Evolutionary conservation across 768 basidiomycete genomes (phyloP), one percentile per base, ranked within the genome.

Genomic region (Coprinellus aureogranulatus): DNA sequence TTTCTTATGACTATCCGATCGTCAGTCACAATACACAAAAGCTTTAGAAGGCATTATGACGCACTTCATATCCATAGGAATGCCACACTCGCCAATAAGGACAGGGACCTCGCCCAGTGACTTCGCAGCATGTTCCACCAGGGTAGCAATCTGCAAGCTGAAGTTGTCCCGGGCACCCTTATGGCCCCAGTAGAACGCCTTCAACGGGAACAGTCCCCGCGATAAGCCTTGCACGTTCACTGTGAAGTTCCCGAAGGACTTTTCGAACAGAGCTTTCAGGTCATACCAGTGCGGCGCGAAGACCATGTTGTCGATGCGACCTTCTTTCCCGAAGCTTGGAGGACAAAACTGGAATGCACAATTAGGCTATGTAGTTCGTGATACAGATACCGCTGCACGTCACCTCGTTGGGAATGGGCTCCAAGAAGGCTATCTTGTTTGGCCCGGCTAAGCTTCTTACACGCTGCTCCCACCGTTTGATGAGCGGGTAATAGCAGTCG

Each of bases 11-110:
- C 93, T 94, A 55, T 11, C 31, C 10, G 2, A 14, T 18, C 25
- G 25, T 25, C 39, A 18, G 18, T 23, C 39, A 30, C n/a, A 41
- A 53, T 25, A 62, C 54, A 18, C 44, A 12, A 25, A 1, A 16
- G 39, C 26, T 16, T 44, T 28, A n/a, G 3, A 18, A 40, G 28
- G n/a, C 12, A 50, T 18, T n/a, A 8, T 39, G 8, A 26, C 34
- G 22, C 64, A 94, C 94, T 99, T 98, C 81, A 97, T 85, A 64
- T 99, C 97, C 88, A 98, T 96, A 1, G 96, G 96, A 22, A 98
- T 80, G 28, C 96, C 96, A 61, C 89, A 92, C 70, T 99, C 96
- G 20, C 95, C 95, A 58, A 99, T 82, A 12, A 98, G 71, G 40
- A 93, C 83, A 11, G 96, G 96, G 18, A 72, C 81, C 65, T 94